phyloP scores from a whole-genome alignment of 805 yeast species.

The Candida rishiriensis region DNA sequence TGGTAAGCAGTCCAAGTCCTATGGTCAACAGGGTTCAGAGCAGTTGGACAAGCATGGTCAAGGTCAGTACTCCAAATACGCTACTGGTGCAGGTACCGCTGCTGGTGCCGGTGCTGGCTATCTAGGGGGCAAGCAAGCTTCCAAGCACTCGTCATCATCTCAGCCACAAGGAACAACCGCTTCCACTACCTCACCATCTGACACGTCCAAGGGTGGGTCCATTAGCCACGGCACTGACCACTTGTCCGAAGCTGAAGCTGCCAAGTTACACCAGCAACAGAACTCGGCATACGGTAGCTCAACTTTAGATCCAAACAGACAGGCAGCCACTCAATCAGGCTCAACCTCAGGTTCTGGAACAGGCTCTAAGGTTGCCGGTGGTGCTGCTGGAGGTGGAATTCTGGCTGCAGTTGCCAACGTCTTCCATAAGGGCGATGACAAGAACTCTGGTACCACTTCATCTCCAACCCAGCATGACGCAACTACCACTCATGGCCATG shows the following conservation, averaged over 20 bases:
- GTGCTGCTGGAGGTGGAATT: slow-evolving; percentile 13
- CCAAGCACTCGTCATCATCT: too few relatives aligned
- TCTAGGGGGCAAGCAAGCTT: too few relatives aligned
- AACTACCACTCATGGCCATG: neutral
- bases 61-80: slow-evolving; percentile 11
- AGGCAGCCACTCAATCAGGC: neutral
- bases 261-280: too few relatives aligned
- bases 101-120: slow-evolving; percentile 12
- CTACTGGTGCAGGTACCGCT: slow-evolving; percentile 9
- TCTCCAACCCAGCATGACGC: neutral
- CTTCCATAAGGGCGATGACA: slow-evolving; percentile 4
- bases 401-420: slow-evolving; percentile 6
- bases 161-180: too few relatives aligned
- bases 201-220: too few relatives aligned
- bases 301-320: too few relatives aligned
- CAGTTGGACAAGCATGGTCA: slow-evolving; percentile 9
- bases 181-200: too few relatives aligned
- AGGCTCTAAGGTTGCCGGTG: slow-evolving; percentile 4
- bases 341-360: neutral
- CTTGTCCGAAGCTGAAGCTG: too few relatives aligned
- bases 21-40: slow-evolving; percentile 6
- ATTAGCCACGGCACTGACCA: too few relatives aligned
- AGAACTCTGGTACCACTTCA: neutral
- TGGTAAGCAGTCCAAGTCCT: slow-evolving; percentile 6
- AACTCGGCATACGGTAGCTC: too few relatives aligned